Conservation (phyloP, 331 rosid genomes). For the Saraca asoca region DNA sequence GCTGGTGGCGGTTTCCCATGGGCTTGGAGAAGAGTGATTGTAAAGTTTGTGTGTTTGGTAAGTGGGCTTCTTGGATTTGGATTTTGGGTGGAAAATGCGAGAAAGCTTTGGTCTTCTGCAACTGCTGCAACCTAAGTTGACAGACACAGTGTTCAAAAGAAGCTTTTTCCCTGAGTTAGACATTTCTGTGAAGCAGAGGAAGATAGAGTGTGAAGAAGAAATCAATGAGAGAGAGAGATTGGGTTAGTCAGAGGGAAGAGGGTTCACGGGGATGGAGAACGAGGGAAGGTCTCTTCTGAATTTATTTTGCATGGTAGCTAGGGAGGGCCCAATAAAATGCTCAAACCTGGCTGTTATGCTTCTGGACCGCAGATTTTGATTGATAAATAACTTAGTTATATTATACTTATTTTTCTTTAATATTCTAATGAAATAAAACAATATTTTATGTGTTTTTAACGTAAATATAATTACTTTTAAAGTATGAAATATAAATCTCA, state of each 20-base stretch:
- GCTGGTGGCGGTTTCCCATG: conserved; percentile 35
- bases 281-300: conserved; percentile 20
- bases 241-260: conserved; percentile 6
- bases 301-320: conserved; percentile 44
- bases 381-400: not conserved
- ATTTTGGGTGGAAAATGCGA: conserved; percentile 51
- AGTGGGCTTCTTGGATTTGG: conserved; percentile 49
- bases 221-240: not conserved
- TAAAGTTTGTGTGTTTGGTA: conserved; percentile 37
- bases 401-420: too few relatives aligned
- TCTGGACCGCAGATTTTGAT: conserved; percentile 35
- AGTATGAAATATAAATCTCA: too few relatives aligned
- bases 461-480: too few relatives aligned
- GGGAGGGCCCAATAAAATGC: conserved; percentile 34
- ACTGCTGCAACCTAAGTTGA: conserved; percentile 68
- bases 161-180: conserved; percentile 52
- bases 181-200: conserved; percentile 44
- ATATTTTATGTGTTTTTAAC: too few relatives aligned
- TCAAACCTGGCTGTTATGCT: conserved; percentile 23
- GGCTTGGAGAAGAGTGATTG: conserved; percentile 40
- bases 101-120: conserved; percentile 65
- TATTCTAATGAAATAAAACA: too few relatives aligned
- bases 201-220: not conserved
- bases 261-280: not conserved
- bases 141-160: conserved; percentile 50